Evolutionary conservation across 2,329 filamentous ascomycete genomes (phyloP), one percentile per base, ranked within the genome.

Genomic region (Xylogone sp.): DNA sequence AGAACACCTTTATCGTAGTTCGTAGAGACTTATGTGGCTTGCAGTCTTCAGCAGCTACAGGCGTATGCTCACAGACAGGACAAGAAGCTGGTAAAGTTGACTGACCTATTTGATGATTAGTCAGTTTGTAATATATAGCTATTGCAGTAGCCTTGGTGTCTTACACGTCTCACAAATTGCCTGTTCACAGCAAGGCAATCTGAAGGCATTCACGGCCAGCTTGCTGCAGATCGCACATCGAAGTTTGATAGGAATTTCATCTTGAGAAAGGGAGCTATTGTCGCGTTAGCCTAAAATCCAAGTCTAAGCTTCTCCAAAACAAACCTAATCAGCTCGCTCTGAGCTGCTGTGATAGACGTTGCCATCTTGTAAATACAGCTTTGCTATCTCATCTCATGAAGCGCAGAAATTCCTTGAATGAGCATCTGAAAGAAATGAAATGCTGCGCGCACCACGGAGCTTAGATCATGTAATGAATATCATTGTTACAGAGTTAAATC

Each of bases 231-330:
- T 89, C 48, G 90, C 90, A 76, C 94, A 99, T 71, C 92, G 88
- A 57, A 99, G 81, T 77, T 96, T 97, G 64, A 92, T 90, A n/a
- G 94, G 94, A 52, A 97, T 91, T 56, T 94, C 90, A 62, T 93
- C 89, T 58, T 65, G 65, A 22, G 62, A 58, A 22, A 67, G 54
- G 27, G 64, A 68, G 50, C 65, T 68, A 44, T 34, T 9, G 16
- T 18, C 20, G 29, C 31, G 42, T 61, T 51, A 60, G 48, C 45
- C 55, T 21, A 51, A 10, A n/a, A 21, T 18, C 1, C n/a, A 21
- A 27, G 4, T 12, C 12, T 21, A 27, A 18, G n/a, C 12, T n/a
- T 20, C 20, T 7, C 31, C n/a, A 39, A 18, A 18, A 52, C 60
- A 44, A 42, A 67, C 66, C 61, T 65, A 54, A 68, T 65, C 42